These are phyloP conservation scores for Trichophyton benhamiae DNA, from an alignment of 2,329 filamentous ascomycete genomes.

Conservation along the genomic window DNA sequence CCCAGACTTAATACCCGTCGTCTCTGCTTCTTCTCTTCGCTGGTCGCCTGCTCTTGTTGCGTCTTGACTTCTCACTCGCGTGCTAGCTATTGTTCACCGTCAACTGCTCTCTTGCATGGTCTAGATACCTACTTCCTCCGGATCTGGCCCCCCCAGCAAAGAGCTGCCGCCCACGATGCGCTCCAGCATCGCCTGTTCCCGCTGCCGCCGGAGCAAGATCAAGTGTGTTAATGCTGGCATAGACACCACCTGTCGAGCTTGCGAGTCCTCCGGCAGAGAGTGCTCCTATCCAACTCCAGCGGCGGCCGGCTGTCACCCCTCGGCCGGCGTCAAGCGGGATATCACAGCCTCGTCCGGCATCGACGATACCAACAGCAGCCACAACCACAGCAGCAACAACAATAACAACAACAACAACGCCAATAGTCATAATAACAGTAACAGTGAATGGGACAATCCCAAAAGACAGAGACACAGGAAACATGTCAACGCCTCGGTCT, in stretches of 20 bases:
- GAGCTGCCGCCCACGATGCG: constrained; percentile 42
- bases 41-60: not conserved
- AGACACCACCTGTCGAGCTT: constrained; percentile 60
- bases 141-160: not conserved
- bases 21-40: not conserved
- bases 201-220: constrained; percentile 69
- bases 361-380: constrained; percentile 7
- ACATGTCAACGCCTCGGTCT: constrained; percentile 18
- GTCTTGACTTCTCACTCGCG: not conserved
- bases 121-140: not conserved
- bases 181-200: constrained; percentile 65
- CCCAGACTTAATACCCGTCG: not conserved
- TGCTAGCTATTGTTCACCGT: not conserved
- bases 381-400: constrained; percentile 21
- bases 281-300: constrained; percentile 54
- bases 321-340: constrained; percentile 24
- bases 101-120: not conserved
- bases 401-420: constrained; percentile 19
- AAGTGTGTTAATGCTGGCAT: constrained; percentile 73
- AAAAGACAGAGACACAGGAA: constrained; percentile 31
- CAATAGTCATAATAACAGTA: not conserved
- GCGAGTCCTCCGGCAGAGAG: constrained; percentile 57
- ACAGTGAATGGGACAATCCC: constrained; percentile 31
- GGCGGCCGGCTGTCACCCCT: constrained; percentile 17
- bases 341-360: constrained; percentile 24